Evolutionary conservation across 2,329 filamentous ascomycete genomes (phyloP).

Genomic region (Seiridium unicorne): DNA sequence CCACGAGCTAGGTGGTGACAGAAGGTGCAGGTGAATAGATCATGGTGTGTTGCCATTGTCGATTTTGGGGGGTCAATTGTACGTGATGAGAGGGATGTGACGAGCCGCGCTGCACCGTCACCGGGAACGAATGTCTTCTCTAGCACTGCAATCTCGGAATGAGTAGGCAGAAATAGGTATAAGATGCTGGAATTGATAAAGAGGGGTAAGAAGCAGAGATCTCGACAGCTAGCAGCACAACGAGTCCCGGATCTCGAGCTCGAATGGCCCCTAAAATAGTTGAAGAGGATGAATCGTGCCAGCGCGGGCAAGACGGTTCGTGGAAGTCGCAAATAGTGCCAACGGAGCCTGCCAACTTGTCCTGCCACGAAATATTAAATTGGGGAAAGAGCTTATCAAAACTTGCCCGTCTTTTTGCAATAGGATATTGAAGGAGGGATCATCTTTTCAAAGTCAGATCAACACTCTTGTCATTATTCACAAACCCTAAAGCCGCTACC

Average conservation of each 20-base stretch:
- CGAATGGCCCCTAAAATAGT: not conserved
- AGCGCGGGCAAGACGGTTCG: not conserved
- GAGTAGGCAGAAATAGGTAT: too few relatives aligned
- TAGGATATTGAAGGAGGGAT: not conserved
- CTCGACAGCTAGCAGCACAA: too few relatives aligned
- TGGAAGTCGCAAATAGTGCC: not conserved
- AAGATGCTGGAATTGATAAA: too few relatives aligned
- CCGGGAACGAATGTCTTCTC: not conserved
- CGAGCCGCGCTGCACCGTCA: too few relatives aligned
- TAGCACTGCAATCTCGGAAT: not conserved
- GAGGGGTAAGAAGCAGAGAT: too few relatives aligned
- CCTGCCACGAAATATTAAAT: not conserved
- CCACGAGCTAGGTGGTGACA: slow-evolving; percentile 44
- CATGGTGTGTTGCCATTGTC: not conserved
- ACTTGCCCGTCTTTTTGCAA: not conserved
- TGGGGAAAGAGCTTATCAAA: not conserved
- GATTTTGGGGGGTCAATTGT: not conserved
- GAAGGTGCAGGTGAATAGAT: slow-evolving; percentile 53
- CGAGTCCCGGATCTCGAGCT: not conserved
- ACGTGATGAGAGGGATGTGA: not conserved
- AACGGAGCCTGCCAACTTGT: not conserved
- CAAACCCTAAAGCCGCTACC: not conserved
- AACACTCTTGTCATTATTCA: not conserved
- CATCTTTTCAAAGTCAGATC: not conserved
- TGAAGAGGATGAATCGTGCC: not conserved